A percentile compares a stretch with the other conserved stretches of the same genome.
Conservation (phyloP, 805 yeast genomes). For the Metschnikowia vanudenii region DNA sequence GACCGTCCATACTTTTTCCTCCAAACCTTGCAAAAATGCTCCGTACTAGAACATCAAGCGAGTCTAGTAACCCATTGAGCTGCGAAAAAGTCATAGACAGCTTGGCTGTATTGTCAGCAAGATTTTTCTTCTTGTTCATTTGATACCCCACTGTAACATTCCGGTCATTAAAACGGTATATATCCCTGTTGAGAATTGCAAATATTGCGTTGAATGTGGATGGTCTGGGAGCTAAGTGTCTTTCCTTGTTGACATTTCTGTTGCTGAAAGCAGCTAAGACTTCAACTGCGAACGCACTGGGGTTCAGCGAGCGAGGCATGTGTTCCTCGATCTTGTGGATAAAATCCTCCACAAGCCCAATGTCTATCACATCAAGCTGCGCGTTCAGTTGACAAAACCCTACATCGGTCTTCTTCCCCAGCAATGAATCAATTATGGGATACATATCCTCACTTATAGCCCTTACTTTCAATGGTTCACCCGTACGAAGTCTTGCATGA, state of each 20-base stretch:
- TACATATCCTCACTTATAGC: conserved; percentile 4
- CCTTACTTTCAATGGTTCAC: neutral
- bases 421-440: conserved; percentile 4
- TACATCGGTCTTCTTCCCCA: neutral
- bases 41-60: conserved; percentile 26
- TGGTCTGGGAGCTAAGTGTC: conserved; percentile 24
- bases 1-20: conserved; percentile 12
- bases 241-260: conserved; percentile 10
- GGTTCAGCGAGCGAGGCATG: conserved; percentile 18
- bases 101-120: conserved; percentile 27
- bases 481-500: conserved; percentile 3
- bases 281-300: conserved; percentile 28
- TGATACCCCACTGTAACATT: conserved; percentile 23
- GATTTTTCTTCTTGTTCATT: conserved; percentile 10
- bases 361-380: conserved; percentile 24
- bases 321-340: conserved; percentile 33
- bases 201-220: conserved; percentile 32
- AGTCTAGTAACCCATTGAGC: conserved; percentile 21
- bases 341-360: conserved; percentile 32
- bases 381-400: conserved; percentile 1
- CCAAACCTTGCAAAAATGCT: conserved; percentile 21
- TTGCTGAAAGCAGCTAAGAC: conserved; percentile 27
- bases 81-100: conserved; percentile 27
- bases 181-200: conserved; percentile 28
- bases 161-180: conserved; percentile 29